Base-by-base conservation (phyloP, 306 rosid genomes). In the Arachis hypogaea region DNA sequence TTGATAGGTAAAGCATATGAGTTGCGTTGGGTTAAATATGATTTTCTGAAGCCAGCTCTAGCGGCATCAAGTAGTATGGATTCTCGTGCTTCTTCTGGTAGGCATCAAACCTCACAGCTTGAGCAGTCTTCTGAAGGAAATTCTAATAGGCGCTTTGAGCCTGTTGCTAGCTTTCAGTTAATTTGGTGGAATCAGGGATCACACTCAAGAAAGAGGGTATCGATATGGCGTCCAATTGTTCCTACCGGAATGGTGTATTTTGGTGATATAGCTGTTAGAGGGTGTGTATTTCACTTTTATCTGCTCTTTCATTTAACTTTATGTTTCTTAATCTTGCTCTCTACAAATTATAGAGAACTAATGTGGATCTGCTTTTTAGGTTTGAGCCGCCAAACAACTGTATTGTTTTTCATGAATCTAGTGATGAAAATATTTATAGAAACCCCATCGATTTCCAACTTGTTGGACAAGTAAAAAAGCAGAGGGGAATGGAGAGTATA, bases 191-290 rank as follows among this genome's bases (percentile, higher is more conserved):
- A 91, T 72, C 93, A 83, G 65, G 95, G 95, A 11, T 81, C 86
- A 72, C 87, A 82, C 83, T 70, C 95, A 10, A 86, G 92, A 80
- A 94, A 92, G 72, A 80, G 68, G 73, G 57, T 94, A 56, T 94
- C 98, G 60, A 84, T 94, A 68, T 94, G 98, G 98, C 97, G 98
- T 63, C 98, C 98, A 38, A 81, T 81, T 72, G 91, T 94, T 44
- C 95, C 95, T 2, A 83, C 44, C 70, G 95, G 97, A 72, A 94
- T 81, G 90, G 51, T 94, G 69, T 92, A 89, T 81, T 89, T 94
- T 78, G 98, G 98, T 41, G 97, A 94, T 77, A 79, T 88, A 78
- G 97, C 96, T 74, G 88, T 94, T 72, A 72, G 71, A 64, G 93
- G 97, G 98, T 94, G 69, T 54, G 81, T 45, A 36, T 75, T 78